Base-by-base conservation (phyloP, 352 stramenopile genomes). In the Plasmopara viticola region DNA sequence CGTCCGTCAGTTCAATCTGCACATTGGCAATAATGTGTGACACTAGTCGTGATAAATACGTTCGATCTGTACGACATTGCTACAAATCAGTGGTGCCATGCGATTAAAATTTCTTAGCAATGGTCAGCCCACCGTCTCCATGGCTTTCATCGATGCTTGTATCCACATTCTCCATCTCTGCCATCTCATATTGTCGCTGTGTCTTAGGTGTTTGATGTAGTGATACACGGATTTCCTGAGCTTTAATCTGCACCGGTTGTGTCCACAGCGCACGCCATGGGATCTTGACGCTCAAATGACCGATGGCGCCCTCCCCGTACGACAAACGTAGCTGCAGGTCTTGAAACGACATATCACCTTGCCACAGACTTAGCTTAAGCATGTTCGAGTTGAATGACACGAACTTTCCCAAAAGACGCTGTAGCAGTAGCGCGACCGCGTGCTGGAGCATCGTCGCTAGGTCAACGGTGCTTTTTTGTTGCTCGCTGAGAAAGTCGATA, bases 361-460 rank as follows among this genome's bases (percentile, higher is more conserved):
- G 80, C 84, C 84, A 94, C 49, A 94, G 71, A 58, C 78, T 89
- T 44, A 94, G 60, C 52, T 77, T 70, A 37, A 94, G 72, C 82
- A 91, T 90, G 45, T 49, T 86, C 55, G 84, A 81, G 64, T 94
- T 78, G 56, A 94, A 90, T 13, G 78, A 87, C 67, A 94, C 78
- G 60, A 94, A 92, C 71, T 91, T 94, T 41, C 84, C 84, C 51
- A 94, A 77, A 51, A 94, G 57, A 14, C 84, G 79, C 78, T 94
- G 84, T 44, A 94, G 76, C 54, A 94, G 66, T 66, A 92, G 56
- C 59, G 84, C 84, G 46, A 94, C 64, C 13, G 80, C 84, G 34
- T 75, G 82, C 60, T 94, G 79, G 25, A 94, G 74, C 84, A 94
- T 94, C 17, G 25, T 53, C 37, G n/a, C 48, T 51, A 35, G 31